Percentiles rank a stretch among this genome's conserved stretches.
Conservation (phyloP, 768 basidiomycete species). For the Melanogaster broomeanus region DNA sequence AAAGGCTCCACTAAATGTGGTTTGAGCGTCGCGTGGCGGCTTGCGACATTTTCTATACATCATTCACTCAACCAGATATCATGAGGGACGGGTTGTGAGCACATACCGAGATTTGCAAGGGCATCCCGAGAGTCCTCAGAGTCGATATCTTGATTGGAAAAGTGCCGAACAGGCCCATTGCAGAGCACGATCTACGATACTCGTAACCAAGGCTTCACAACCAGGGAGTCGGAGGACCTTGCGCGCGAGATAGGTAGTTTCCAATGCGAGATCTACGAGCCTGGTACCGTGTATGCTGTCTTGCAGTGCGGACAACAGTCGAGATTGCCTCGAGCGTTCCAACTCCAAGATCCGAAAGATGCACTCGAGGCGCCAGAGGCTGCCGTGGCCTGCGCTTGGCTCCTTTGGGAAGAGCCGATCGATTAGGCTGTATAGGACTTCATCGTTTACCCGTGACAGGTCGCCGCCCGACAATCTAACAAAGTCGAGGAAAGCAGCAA, state of each 20-base stretch:
- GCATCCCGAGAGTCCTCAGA: conserved; percentile 19
- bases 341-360: conserved; percentile 30
- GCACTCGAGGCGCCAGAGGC: conserved; percentile 20
- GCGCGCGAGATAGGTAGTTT: conserved; percentile 35
- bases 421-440: conserved; percentile 35
- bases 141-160: conserved; percentile 37
- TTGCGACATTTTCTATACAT: conserved; percentile 15
- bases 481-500: conserved; percentile 52
- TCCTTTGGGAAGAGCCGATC: conserved; percentile 17
- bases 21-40: conserved; percentile 34
- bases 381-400: background rate
- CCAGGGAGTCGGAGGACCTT: conserved; percentile 24
- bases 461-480: conserved; percentile 16
- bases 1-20: conserved; percentile 71
- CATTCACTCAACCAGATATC: background rate
- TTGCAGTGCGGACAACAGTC: conserved; percentile 24
- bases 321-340: conserved; percentile 19
- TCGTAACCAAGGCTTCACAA: conserved; percentile 26
- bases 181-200: conserved; percentile 47
- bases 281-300: conserved; percentile 28
- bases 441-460: conserved; percentile 20
- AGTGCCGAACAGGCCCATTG: conserved; percentile 53
- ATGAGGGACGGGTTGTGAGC: background rate
- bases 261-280: conserved; percentile 27
- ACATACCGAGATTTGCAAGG: conserved; percentile 43